phyloP scores from a whole-genome alignment of 2,329 filamentous ascomycete genomes.

The Tolypocladium tundrense region DNA sequence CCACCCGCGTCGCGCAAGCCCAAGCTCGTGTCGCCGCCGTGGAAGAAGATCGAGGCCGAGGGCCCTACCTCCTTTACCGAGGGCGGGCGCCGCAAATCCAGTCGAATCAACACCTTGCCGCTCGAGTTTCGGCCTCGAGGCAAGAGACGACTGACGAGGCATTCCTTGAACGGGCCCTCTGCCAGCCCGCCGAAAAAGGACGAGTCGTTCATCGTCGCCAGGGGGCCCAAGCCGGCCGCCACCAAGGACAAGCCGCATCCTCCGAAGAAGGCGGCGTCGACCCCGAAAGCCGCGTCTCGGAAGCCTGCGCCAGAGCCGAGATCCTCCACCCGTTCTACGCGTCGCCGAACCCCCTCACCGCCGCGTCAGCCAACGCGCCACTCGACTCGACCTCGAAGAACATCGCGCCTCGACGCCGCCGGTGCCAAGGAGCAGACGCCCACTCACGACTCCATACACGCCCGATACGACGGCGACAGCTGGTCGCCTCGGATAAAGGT shows the following conservation, averaged over 20 bases:
- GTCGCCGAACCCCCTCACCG: slow-evolving; percentile 31
- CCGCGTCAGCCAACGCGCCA: slow-evolving; percentile 26
- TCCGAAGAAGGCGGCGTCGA: slow-evolving; percentile 14
- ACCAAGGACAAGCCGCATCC: slow-evolving; percentile 14
- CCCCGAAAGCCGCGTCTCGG: slow-evolving; percentile 19
- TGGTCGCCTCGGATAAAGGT: slow-evolving; percentile 38
- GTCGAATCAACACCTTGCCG: slow-evolving; percentile 49
- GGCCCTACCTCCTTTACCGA: slow-evolving; percentile 78
- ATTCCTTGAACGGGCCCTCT: slow-evolving; percentile 21
- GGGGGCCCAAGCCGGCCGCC: slow-evolving; percentile 15
- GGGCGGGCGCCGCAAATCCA: slow-evolving; percentile 60
- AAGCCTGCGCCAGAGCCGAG: slow-evolving; percentile 17
- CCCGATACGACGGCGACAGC: slow-evolving; percentile 11
- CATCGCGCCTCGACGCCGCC: slow-evolving; percentile 26
- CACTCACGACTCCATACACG: slow-evolving; percentile 5
- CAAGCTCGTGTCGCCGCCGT: slow-evolving; percentile 67
- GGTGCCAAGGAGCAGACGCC: slow-evolving; percentile 6
- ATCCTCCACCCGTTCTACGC: slow-evolving; percentile 20
- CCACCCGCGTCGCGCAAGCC: slow-evolving; percentile 30
- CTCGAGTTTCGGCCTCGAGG: slow-evolving; percentile 39
- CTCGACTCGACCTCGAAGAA: slow-evolving; percentile 32
- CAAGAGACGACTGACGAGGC: slow-evolving; percentile 42
- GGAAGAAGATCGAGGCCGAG: slow-evolving; percentile 77
- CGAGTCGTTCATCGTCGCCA: slow-evolving; percentile 13
- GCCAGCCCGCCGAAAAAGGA: slow-evolving; percentile 21